Percentiles rank a stretch among this genome's conserved stretches.
These are phyloP conservation scores for Colletotrichum agaves DNA, from an alignment of 2,329 filamentous ascomycete species.

Conservation along the genomic window DNA sequence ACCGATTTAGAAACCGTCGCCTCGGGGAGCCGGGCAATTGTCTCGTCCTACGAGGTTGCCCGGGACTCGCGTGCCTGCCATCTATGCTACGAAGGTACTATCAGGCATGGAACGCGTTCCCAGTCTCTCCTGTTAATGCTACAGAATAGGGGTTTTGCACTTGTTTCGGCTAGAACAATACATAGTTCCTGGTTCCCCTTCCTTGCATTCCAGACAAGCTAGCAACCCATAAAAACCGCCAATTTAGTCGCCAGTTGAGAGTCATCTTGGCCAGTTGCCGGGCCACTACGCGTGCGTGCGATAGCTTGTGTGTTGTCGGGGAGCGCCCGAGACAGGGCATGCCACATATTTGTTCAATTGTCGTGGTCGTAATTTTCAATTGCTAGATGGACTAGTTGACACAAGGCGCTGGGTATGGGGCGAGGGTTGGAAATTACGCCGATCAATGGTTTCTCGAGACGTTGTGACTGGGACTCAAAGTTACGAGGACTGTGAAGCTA, in stretches of 20 bases:
- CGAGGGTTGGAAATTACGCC: conserved; percentile 15
- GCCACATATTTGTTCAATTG: neutral
- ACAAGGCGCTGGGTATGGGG: neutral
- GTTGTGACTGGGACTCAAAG: conserved; percentile 6
- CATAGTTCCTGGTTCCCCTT: conserved; percentile 7
- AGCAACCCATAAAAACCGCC: neutral
- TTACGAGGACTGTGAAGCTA: conserved; percentile 1
- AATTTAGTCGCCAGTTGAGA: neutral
- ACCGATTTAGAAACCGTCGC: conserved; percentile 12
- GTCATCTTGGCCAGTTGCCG: conserved; percentile 2
- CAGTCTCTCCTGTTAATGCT: conserved; percentile 7
- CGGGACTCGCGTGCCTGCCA: neutral
- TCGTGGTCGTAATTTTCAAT: neutral
- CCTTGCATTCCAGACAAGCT: conserved; percentile 10
- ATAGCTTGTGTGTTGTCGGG: neutral
- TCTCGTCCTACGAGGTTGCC: neutral
- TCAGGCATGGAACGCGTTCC: conserved; percentile 4
- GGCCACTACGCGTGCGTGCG: conserved; percentile 1
- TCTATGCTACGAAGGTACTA: neutral
- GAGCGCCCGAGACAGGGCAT: conserved; percentile 14
- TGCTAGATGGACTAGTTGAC: neutral
- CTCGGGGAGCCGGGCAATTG: neutral
- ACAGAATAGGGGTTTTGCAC: conserved; percentile 20
- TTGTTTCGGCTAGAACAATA: conserved; percentile 34
- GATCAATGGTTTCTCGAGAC: neutral